A percentile compares a stretch with the other conserved stretches of the same genome.
Evolutionary conservation across 495 filamentous ascomycete species (phyloP).

Genomic region (Penicillium turbatum): DNA sequence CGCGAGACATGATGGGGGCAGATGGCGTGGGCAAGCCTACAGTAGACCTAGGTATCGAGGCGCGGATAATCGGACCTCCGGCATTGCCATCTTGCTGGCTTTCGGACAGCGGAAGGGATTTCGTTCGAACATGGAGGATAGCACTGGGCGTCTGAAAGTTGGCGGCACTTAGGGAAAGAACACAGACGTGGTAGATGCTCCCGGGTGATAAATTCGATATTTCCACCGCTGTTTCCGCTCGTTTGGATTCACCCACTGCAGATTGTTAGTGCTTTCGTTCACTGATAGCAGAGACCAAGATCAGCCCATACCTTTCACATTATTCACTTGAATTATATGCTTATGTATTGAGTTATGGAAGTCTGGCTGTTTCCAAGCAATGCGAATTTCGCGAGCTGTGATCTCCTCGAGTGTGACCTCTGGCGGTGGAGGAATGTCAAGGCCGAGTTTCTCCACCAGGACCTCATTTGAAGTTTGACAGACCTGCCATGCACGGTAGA

Average conservation of each 20-base stretch:
- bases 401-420: constrained; percentile 90
- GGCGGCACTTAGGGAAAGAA: constrained; percentile 80
- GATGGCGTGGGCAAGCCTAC: constrained; percentile 51
- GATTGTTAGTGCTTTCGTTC: constrained; percentile 11
- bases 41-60: constrained; percentile 44
- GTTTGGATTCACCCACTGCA: constrained; percentile 78
- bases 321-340: constrained; percentile 90
- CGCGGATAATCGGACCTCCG: constrained; percentile 38
- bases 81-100: constrained; percentile 47
- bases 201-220: constrained; percentile 80
- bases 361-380: constrained; percentile 84
- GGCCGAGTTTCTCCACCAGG: constrained; percentile 81
- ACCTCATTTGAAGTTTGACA: constrained; percentile 85
- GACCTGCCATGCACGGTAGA: constrained; percentile 77
- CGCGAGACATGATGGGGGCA: constrained; percentile 56
- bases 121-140: constrained; percentile 74
- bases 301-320: constrained; percentile 64
- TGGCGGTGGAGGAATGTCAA: constrained; percentile 87
- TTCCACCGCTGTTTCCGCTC: constrained; percentile 82
- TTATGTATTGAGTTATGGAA: constrained; percentile 74
- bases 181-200: constrained; percentile 86
- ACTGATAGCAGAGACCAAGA: neutral
- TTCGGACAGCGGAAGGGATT: constrained; percentile 51
- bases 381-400: constrained; percentile 75
- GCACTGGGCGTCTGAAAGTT: constrained; percentile 88